Evolutionary conservation across 1,284 basidiomycete species (phyloP).

Genomic region (Afroboletus lepidellus): DNA sequence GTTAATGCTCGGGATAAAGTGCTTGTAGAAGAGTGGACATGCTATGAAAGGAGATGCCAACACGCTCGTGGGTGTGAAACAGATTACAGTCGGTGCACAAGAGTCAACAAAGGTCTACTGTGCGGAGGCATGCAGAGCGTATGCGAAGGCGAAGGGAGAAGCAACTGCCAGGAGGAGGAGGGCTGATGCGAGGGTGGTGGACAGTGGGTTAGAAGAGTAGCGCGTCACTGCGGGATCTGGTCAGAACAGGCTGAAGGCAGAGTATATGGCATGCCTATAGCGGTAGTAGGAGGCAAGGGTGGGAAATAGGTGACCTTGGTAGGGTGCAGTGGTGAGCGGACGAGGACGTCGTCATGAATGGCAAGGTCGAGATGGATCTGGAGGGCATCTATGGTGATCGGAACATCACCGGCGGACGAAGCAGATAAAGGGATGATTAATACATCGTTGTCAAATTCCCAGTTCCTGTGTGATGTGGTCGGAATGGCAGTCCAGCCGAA

Average conservation of each 20-base stretch:
- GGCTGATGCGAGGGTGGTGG: conserved; percentile 15
- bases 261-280: conserved; percentile 16
- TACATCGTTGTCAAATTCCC: conserved; percentile 33
- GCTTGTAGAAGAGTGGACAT: conserved; percentile 14
- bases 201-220: conserved; percentile 9
- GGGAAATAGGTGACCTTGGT: conserved; percentile 32
- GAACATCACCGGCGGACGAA: not conserved
- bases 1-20: conserved; percentile 15
- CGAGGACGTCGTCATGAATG: conserved; percentile 25
- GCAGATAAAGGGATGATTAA: conserved; percentile 21
- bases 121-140: conserved; percentile 14
- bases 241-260: conserved; percentile 1
- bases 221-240: conserved; percentile 9
- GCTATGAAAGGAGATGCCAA: conserved; percentile 7
- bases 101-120: not conserved
- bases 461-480: conserved; percentile 19
- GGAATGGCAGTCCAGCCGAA: conserved; percentile 25
- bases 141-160: conserved; percentile 21
- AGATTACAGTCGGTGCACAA: not conserved
- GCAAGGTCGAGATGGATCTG: conserved; percentile 29
- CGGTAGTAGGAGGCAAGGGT: conserved; percentile 12
- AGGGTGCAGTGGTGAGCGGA: conserved; percentile 24
- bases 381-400: conserved; percentile 19
- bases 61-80: not conserved
- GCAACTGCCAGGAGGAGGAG: conserved; percentile 19